These are phyloP conservation scores for Pinus tabuliformis DNA, from an alignment of 75 land plant genomes.

Conservation along the genomic window DNA sequence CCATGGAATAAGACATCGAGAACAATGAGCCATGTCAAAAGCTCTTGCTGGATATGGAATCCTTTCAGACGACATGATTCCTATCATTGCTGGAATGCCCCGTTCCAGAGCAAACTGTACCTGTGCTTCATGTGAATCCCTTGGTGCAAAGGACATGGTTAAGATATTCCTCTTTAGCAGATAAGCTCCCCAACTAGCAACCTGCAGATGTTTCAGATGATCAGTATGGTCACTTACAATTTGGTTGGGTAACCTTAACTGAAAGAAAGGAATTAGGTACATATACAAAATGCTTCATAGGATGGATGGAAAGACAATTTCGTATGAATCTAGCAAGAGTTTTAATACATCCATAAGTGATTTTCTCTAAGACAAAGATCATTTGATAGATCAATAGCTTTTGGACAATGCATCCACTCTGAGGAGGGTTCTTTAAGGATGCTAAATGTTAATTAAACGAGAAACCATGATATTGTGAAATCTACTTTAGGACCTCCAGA, in stretches of 20 bases:
- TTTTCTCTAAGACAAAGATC: not conserved
- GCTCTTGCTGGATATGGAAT: constrained; percentile 64
- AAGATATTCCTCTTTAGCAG: constrained; percentile 52
- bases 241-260: not conserved
- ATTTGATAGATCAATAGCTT: not conserved
- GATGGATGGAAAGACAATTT: not conserved
- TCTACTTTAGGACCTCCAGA: not conserved
- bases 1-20: constrained; percentile 69
- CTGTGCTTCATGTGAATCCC: constrained; percentile 71
- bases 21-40: constrained; percentile 74
- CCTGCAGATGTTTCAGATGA: constrained; percentile 26
- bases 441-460: not conserved
- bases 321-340: not conserved
- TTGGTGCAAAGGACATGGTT: constrained; percentile 73
- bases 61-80: constrained; percentile 47
- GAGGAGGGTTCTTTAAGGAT: not conserved
- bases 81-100: constrained; percentile 77
- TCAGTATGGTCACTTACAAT: not conserved
- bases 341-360: not conserved
- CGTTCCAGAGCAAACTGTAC: constrained; percentile 73
- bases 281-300: not conserved
- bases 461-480: not conserved
- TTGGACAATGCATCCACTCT: no score
- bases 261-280: no score
- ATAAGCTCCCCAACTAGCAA: constrained; percentile 84